A percentile compares a stretch with the other conserved stretches of the same genome.
These are phyloP conservation scores for Irineochytrium annulatum DNA, from an alignment of 192 early-diverging fungal genomes.

Conservation along the genomic window DNA sequence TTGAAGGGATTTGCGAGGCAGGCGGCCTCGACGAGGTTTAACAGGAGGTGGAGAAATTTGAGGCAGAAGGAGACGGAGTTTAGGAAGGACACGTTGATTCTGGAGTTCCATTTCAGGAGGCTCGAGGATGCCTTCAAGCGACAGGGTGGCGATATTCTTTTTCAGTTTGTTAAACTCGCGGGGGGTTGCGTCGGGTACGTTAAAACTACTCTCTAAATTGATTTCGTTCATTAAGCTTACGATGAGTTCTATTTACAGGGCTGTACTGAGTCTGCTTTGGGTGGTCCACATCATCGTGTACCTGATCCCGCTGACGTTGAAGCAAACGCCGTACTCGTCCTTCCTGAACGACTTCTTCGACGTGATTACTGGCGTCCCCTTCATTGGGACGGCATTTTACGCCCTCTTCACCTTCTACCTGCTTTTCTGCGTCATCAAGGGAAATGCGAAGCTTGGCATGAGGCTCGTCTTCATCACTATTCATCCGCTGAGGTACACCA, in stretches of 20 bases:
- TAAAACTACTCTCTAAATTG: neutral
- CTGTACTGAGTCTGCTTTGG: constrained; percentile 52
- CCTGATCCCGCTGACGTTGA: constrained; percentile 40
- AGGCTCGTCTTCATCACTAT: constrained; percentile 52
- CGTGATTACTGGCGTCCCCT: constrained; percentile 41
- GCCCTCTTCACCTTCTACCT: constrained; percentile 57
- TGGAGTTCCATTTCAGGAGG: constrained; percentile 54
- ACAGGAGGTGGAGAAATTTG: constrained; percentile 34
- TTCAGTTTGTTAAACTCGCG: constrained; percentile 42
- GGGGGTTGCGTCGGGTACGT: constrained; percentile 44
- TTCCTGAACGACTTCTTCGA: constrained; percentile 52
- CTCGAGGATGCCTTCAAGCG: constrained; percentile 48
- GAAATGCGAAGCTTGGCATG: constrained; percentile 54
- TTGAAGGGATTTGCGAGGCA: constrained; percentile 35
- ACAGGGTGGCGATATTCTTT: constrained; percentile 51
- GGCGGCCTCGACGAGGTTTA: constrained; percentile 21
- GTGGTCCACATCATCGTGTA: constrained; percentile 55
- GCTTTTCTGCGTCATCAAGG: constrained; percentile 55
- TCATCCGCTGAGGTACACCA: constrained; percentile 50
- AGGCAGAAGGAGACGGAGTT: constrained; percentile 52
- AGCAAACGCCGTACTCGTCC: constrained; percentile 35
- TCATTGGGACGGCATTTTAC: constrained; percentile 54
- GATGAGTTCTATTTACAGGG: constrained; percentile 26
- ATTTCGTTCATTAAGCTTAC: neutral
- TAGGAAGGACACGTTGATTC: constrained; percentile 51